Percentiles rank a stretch among this genome's conserved stretches.
Evolutionary conservation across 2,329 filamentous ascomycete genomes (phyloP).

Genomic region (Neocucurbitaria cava): DNA sequence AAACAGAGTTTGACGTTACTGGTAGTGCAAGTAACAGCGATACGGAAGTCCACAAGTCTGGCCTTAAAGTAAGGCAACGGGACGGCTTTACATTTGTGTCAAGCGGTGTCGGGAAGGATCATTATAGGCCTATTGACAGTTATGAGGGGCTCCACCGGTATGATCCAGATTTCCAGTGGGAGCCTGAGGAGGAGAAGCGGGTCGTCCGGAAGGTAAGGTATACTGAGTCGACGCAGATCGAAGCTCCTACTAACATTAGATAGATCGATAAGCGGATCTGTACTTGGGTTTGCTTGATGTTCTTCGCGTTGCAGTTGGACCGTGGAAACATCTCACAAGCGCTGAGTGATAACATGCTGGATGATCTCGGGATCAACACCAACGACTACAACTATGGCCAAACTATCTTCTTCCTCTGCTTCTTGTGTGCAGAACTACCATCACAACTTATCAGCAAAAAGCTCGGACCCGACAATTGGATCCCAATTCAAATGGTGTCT

Average conservation of each 20-base stretch:
- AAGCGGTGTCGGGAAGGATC: conserved; percentile 41
- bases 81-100: conserved; percentile 45
- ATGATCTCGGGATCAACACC: conserved; percentile 42
- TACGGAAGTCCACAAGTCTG: conserved; percentile 13
- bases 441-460: conserved; percentile 57
- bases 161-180: conserved; percentile 65
- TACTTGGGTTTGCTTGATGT: conserved; percentile 61
- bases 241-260: background rate
- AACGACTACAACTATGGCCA: conserved; percentile 51
- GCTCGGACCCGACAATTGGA: conserved; percentile 54
- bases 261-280: conserved; percentile 61
- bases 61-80: conserved; percentile 10
- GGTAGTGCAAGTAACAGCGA: conserved; percentile 29
- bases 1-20: conserved; percentile 24
- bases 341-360: conserved; percentile 44
- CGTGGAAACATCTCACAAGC: conserved; percentile 54
- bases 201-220: conserved; percentile 60
- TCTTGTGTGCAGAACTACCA: conserved; percentile 65
- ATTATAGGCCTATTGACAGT: conserved; percentile 60
- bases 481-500: conserved; percentile 50
- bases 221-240: background rate
- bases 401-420: conserved; percentile 77
- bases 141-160: conserved; percentile 68
- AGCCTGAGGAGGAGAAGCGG: conserved; percentile 62
- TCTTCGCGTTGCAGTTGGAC: conserved; percentile 62